These are phyloP conservation scores for Coriaria nepalensis DNA, from an alignment of 306 rosid genomes.

Conservation along the genomic window DNA sequence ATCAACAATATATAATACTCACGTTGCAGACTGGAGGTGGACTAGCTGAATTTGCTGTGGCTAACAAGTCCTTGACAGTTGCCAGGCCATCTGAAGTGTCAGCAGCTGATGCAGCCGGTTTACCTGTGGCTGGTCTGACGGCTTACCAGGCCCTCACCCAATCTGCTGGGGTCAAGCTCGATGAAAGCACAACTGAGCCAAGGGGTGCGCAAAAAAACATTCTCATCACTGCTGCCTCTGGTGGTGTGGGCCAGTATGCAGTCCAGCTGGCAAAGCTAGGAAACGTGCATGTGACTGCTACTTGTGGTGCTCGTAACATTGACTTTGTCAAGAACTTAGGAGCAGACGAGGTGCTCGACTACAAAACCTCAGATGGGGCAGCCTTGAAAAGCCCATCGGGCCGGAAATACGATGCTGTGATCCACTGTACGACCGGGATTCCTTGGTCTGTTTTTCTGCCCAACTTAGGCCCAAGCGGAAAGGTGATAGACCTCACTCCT, in stretches of 20 bases:
- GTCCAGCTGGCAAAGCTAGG: constrained; percentile 63
- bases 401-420: constrained; percentile 42
- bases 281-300: constrained; percentile 49
- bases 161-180: constrained; percentile 49
- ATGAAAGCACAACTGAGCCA: too few relatives aligned
- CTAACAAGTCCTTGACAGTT: constrained; percentile 29
- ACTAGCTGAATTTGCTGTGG: constrained; percentile 41
- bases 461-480: constrained; percentile 33
- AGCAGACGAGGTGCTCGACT: constrained; percentile 72
- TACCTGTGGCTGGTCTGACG: constrained; percentile 53
- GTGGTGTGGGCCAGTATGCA: constrained; percentile 47
- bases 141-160: constrained; percentile 57
- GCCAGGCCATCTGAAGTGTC: constrained; percentile 42
- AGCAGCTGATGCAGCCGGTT: constrained; percentile 41
- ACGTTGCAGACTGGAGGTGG: constrained; percentile 78
- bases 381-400: constrained; percentile 54
- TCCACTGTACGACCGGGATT: constrained; percentile 35
- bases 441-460: constrained; percentile 55
- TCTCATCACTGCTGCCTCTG: constrained; percentile 46
- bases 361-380: constrained; percentile 44
- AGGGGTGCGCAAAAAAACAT: constrained; percentile 35
- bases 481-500: constrained; percentile 47
- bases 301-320: constrained; percentile 55
- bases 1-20: too few relatives aligned
- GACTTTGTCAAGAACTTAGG: constrained; percentile 48